These are phyloP conservation scores for Micractinium sp. DNA, from an alignment of 139 green algal species.

Conservation along the genomic window DNA sequence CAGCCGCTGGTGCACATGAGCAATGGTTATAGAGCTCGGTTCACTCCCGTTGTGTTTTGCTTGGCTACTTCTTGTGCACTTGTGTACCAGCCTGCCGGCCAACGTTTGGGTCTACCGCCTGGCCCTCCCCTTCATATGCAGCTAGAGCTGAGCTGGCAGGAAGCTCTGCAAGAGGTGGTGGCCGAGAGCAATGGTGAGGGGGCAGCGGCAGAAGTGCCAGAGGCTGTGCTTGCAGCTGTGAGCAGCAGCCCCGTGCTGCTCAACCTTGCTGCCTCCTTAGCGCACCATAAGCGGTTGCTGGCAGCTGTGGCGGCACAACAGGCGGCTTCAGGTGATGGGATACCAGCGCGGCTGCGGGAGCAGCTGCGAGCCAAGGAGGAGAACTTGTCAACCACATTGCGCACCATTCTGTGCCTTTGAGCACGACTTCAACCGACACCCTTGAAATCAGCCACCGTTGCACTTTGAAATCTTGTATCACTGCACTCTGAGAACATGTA, in stretches of 20 bases:
- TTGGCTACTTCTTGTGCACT: neutral
- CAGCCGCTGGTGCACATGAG: no score
- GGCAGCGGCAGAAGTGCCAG: neutral
- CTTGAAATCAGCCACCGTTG: no score
- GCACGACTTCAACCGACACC: no score
- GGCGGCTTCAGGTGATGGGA: constrained; percentile 27
- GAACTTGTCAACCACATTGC: constrained; percentile 65
- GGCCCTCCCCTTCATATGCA: no score
- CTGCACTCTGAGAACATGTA: no score
- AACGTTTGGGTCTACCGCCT: no score
- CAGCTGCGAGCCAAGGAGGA: constrained; percentile 15
- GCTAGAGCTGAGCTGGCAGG: constrained; percentile 24
- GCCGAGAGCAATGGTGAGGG: constrained; percentile 15
- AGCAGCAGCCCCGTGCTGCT: constrained; percentile 65
- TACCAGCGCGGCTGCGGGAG: constrained; percentile 12
- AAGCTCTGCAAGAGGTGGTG: constrained; percentile 22
- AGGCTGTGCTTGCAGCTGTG: constrained; percentile 47
- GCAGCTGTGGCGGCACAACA: constrained; percentile 43
- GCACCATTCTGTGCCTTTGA: constrained; percentile 74
- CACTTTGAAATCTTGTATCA: no score
- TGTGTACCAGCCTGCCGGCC: neutral
- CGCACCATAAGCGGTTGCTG: constrained; percentile 72
- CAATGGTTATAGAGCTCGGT: no score
- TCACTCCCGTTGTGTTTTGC: neutral
- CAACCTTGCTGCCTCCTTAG: constrained; percentile 77